Evolutionary conservation across 2,329 filamentous ascomycete genomes (phyloP), one percentile per base, ranked within the genome.

Genomic region (Ceratocystiopsis sp.): DNA sequence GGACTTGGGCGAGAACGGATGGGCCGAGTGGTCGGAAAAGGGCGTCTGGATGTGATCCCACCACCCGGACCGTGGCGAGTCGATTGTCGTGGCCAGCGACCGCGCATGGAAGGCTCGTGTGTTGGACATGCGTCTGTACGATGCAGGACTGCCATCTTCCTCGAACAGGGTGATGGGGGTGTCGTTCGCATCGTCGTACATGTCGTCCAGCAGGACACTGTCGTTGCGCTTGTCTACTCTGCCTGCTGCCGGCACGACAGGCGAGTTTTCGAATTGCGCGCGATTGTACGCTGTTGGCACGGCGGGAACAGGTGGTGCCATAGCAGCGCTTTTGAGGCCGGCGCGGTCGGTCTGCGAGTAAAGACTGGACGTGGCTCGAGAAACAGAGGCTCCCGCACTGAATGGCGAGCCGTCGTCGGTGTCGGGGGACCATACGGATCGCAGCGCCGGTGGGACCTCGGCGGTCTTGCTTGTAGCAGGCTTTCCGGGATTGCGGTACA

Each of bases 11-110:
- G 59, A 61, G 39, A 63, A 60, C 18, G 69, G 65, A 35, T 65
- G 67, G 14, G 59, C 52, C 51, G 67, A 51, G 33, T 53, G 53
- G 29, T 69, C 65, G 15, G 60, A 52, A 52, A 85, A 85, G 0
- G 81, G 81, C 1, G 80, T 82, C 9, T 72, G 78, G 44, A 86
- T 74, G 50, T 82, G 69, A 52, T 84, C 82, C 81, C 81, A 86
- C 80, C 81, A 86, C 17, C 81, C 81, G 21, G 78, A 79, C 44
- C 67, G 68, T 12, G 72, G 46, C 2, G 40, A 69, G 37, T 65
- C 68, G 25, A 71, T 73, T 36, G 70, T 66, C 58, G 38, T 43
- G 3, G 38, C 66, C 57, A 37, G 62, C 59, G 49, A 62, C 40
- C 39, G 50, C 14, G 56, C 54, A 10, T 57, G 53, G 9, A 34